Conservation (phyloP, 23 red algal species). For the Gracilaria vermiculophylla region DNA sequence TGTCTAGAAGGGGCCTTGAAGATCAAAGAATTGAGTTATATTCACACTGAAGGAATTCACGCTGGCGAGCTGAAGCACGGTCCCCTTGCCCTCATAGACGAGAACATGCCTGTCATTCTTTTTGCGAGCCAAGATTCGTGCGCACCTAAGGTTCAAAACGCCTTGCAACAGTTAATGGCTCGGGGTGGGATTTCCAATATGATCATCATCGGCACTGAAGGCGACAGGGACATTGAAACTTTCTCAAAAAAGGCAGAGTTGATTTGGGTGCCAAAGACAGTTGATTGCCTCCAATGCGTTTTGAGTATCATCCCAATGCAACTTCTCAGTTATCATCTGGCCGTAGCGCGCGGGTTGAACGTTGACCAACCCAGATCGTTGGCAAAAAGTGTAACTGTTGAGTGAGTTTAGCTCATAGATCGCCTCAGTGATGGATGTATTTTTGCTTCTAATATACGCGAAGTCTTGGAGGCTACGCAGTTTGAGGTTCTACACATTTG, state of each 20-base stretch:
- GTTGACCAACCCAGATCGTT: constrained; percentile 90
- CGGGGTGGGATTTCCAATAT: constrained; percentile 81
- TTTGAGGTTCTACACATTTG: too few species aligned
- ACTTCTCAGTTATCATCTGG: constrained; percentile 89
- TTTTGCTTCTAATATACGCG: not conserved
- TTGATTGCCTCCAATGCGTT: constrained; percentile 93
- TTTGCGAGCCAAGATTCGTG: constrained; percentile 83
- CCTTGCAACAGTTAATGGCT: constrained; percentile 86
- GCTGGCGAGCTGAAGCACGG: constrained; percentile 98
- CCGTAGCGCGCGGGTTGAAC: constrained; percentile 85
- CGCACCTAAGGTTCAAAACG: constrained; percentile 83
- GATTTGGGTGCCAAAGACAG: constrained; percentile 79
- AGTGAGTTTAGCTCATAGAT: not conserved
- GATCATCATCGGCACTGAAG: constrained; percentile 89
- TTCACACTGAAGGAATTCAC: constrained; percentile 99
- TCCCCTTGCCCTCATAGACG: constrained; percentile 91
- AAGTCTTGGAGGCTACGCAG: too few species aligned
- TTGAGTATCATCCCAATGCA: constrained; percentile 96
- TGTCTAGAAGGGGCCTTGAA: constrained; percentile 95
- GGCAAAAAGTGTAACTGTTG: constrained; percentile 60
- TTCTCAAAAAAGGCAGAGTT: constrained; percentile 51
- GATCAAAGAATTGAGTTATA: constrained; percentile 96
- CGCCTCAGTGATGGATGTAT: not conserved
- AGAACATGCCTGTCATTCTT: constrained; percentile 94
- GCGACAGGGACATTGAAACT: constrained; percentile 61